These are phyloP conservation scores for Heimioporus sp. DNA, from an alignment of 768 basidiomycete species.

Conservation along the genomic window DNA sequence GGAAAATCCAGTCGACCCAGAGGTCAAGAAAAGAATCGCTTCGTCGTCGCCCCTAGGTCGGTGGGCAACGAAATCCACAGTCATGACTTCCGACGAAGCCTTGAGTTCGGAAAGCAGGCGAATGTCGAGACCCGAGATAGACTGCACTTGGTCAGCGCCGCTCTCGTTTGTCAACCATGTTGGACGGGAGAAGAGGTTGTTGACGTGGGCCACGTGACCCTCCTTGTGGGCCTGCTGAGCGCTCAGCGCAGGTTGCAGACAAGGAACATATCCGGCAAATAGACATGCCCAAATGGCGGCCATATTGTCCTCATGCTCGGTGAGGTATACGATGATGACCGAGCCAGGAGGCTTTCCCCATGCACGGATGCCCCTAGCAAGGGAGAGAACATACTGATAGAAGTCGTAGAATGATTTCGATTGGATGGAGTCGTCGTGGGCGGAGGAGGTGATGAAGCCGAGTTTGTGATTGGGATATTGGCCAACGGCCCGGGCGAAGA, in stretches of 20 bases:
- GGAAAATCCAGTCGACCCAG: slow-evolving; percentile 45
- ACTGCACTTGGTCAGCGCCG: slow-evolving; percentile 18
- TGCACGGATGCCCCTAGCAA: not conserved
- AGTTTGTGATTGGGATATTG: slow-evolving; percentile 27
- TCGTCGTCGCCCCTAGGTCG: slow-evolving; percentile 25
- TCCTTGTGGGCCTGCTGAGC: too few species aligned
- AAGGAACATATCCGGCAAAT: too few species aligned
- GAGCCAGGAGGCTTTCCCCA: slow-evolving; percentile 25
- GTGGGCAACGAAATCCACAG: slow-evolving; percentile 15
- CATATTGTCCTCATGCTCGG: slow-evolving; percentile 33
- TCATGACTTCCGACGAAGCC: slow-evolving; percentile 3
- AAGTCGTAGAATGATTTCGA: slow-evolving; percentile 24
- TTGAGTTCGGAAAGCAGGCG: slow-evolving; percentile 18
- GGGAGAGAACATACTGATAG: not conserved
- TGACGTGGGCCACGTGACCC: slow-evolving; percentile 28
- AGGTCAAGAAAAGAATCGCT: slow-evolving; percentile 37
- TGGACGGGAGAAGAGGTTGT: slow-evolving; percentile 27
- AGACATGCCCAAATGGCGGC: too few species aligned
- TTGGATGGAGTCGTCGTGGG: slow-evolving; percentile 28
- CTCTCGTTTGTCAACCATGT: slow-evolving; percentile 30
- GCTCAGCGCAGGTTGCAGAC: too few species aligned
- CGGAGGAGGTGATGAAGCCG: slow-evolving; percentile 26
- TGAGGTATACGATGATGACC: slow-evolving; percentile 27
- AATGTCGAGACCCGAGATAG: slow-evolving; percentile 17
- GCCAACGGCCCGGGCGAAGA: slow-evolving; percentile 19